Conservation (phyloP, 2,329 filamentous ascomycete genomes). For the Thielaviopsis populi region DNA sequence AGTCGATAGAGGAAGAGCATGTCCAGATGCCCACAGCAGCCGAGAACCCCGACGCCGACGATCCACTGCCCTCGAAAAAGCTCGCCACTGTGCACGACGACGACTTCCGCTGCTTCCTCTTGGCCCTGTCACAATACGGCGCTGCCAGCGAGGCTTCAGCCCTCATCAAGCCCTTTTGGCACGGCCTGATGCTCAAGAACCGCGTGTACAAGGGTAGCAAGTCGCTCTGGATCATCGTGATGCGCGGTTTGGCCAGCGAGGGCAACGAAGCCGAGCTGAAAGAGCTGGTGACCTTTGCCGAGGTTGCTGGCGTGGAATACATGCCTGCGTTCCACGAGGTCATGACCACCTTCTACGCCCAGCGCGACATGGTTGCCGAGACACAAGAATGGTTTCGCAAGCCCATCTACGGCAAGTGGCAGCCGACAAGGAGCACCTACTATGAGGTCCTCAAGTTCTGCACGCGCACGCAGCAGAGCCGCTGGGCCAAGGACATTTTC, state of each 20-base stretch:
- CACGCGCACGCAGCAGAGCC: constrained; percentile 40
- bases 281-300: constrained; percentile 37
- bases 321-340: constrained; percentile 34
- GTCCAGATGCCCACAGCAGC: constrained; percentile 6
- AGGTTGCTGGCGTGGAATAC: constrained; percentile 32
- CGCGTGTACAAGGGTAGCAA: constrained; percentile 18
- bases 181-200: constrained; percentile 10
- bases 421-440: constrained; percentile 34
- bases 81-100: constrained; percentile 14
- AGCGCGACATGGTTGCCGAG: constrained; percentile 39
- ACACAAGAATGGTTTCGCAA: constrained; percentile 54
- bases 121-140: constrained; percentile 38
- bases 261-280: constrained; percentile 42
- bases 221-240: constrained; percentile 34
- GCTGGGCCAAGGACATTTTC: constrained; percentile 49
- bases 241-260: constrained; percentile 48
- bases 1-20: constrained; percentile 19
- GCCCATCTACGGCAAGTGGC: constrained; percentile 28
- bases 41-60: constrained; percentile 15
- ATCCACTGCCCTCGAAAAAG: constrained; percentile 7
- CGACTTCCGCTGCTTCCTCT: constrained; percentile 32
- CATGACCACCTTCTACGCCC: constrained; percentile 49
- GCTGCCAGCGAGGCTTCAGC: constrained; percentile 35
- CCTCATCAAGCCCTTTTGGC: constrained; percentile 15
- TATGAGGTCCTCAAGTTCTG: constrained; percentile 45